phyloP scores from a whole-genome alignment of 139 green algal genomes.

The Eudorina sp. region DNA sequence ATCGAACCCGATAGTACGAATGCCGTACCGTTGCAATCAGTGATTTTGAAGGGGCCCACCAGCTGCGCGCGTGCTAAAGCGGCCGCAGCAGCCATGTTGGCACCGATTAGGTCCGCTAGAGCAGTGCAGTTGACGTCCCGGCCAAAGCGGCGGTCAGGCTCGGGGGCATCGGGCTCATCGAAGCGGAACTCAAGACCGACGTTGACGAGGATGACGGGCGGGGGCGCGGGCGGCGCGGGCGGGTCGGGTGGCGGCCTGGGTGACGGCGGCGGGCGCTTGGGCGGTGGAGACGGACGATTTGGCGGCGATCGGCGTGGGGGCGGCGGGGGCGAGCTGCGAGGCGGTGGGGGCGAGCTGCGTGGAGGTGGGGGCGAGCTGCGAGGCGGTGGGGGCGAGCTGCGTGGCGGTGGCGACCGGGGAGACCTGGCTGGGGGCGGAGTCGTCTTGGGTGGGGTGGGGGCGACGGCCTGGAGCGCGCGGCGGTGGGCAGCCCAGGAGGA shows the following conservation, averaged over 20 bases:
- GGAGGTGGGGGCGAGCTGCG: background rate
- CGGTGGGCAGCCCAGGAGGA: too few relatives aligned
- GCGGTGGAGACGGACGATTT: background rate
- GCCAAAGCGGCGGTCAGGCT: background rate
- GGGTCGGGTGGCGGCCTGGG: background rate
- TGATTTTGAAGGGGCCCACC: background rate
- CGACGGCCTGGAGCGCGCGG: background rate
- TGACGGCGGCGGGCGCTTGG: background rate
- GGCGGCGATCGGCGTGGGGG: background rate
- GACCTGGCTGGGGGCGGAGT: too few relatives aligned
- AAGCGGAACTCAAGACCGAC: background rate
- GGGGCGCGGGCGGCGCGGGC: too few relatives aligned
- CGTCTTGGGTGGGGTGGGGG: too few relatives aligned
- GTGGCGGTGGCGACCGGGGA: background rate
- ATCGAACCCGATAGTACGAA: background rate
- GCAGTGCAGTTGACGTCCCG: background rate
- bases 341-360: background rate
- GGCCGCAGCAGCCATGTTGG: too few relatives aligned
- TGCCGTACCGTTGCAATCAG: background rate
- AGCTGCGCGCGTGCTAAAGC: too few relatives aligned
- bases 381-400: background rate
- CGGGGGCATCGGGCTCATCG: background rate
- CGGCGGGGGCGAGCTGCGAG: background rate
- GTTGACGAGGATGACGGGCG: background rate
- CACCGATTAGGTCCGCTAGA: background rate